Evolutionary conservation across 495 filamentous ascomycete species (phyloP).

Genomic region (Sporormia fimetaria): DNA sequence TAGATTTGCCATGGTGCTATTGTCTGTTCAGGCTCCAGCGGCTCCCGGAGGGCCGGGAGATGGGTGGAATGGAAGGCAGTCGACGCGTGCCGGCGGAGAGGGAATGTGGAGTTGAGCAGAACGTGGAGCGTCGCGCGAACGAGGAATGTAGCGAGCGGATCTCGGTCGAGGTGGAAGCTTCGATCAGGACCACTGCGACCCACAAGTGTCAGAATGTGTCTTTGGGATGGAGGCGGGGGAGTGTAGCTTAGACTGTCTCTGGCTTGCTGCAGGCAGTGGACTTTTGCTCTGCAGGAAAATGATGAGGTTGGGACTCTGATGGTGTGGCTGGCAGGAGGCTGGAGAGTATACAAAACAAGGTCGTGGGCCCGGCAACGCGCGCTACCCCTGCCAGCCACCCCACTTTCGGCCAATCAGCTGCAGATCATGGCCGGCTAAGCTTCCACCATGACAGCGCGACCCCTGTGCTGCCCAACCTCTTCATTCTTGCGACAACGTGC

Average conservation of each 20-base stretch:
- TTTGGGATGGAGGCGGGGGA: constrained; percentile 5
- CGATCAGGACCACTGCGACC: constrained; percentile 9
- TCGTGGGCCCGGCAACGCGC: constrained; percentile 9
- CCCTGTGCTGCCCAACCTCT: no score
- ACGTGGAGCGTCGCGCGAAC: no score
- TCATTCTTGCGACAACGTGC: no score
- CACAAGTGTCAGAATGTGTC: constrained; percentile 10
- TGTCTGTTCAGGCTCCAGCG: constrained; percentile 24
- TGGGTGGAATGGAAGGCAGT: constrained; percentile 25
- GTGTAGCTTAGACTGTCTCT: constrained; percentile 16
- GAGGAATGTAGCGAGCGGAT: constrained; percentile 1
- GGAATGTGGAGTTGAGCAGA: constrained; percentile 19
- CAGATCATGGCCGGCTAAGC: not conserved
- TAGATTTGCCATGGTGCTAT: constrained; percentile 32
- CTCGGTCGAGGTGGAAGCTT: constrained; percentile 1
- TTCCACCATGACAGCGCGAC: no score
- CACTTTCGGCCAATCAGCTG: constrained; percentile 2
- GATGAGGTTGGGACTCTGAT: constrained; percentile 13
- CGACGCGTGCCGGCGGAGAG: constrained; percentile 2
- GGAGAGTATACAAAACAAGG: not conserved
- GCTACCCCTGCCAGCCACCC: constrained; percentile 8
- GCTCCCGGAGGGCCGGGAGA: constrained; percentile 33
- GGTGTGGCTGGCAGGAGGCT: constrained; percentile 10
- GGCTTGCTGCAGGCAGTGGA: constrained; percentile 3
- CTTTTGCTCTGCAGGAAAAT: constrained; percentile 16